These are phyloP conservation scores for Calonectria montana DNA, from an alignment of 2,329 filamentous ascomycete species.

Conservation along the genomic window DNA sequence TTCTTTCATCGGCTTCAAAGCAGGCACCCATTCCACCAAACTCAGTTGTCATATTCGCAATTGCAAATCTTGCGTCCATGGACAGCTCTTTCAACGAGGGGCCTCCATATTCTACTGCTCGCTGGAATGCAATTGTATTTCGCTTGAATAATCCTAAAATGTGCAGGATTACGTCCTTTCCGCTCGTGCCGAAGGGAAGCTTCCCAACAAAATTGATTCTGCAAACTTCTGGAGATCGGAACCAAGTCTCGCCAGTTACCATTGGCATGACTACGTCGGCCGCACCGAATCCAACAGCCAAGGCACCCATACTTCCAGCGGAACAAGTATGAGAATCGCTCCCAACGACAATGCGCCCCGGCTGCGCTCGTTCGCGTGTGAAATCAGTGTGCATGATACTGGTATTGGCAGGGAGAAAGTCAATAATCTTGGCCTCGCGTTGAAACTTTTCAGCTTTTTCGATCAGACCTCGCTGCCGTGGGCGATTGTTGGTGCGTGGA, in stretches of 20 bases:
- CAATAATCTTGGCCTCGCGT: not conserved
- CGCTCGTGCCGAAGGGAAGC: slow-evolving; percentile 30
- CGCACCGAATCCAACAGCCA: not conserved
- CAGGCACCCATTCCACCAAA: not conserved
- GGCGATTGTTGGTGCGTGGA: not conserved
- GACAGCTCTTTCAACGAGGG: not conserved
- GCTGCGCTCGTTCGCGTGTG: not conserved
- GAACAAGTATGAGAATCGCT: not conserved
- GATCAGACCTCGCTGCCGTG: not conserved
- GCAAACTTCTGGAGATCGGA: slow-evolving; percentile 56
- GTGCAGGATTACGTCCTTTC: not conserved
- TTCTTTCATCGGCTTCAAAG: not conserved
- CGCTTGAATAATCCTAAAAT: not conserved
- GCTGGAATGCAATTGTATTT: not conserved
- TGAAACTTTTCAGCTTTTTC: not conserved
- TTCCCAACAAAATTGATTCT: slow-evolving; percentile 55
- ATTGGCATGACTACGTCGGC: slow-evolving; percentile 53
- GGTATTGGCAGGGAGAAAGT: not conserved
- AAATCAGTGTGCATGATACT: not conserved
- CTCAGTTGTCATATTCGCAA: not conserved
- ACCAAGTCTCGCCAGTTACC: slow-evolving; percentile 60
- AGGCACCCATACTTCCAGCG: not conserved
- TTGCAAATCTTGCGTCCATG: not conserved
- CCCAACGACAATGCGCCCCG: not conserved
- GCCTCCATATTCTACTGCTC: not conserved